These are phyloP conservation scores for Verticillium zaregamsianum DNA, from an alignment of 2,329 filamentous ascomycete genomes.

Conservation along the genomic window DNA sequence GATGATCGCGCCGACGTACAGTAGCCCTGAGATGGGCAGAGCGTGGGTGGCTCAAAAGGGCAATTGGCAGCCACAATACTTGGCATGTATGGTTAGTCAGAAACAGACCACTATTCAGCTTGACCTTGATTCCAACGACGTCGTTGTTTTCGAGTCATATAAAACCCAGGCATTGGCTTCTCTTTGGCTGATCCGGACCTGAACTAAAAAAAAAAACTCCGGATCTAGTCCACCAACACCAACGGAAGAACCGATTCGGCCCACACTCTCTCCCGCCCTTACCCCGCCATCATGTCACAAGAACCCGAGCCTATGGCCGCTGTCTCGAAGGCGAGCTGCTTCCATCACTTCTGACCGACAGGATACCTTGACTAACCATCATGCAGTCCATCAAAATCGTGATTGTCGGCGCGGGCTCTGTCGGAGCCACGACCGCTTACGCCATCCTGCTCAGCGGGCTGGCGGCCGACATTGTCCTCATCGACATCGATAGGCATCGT, in stretches of 20 bases:
- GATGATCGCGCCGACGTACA: too few relatives aligned
- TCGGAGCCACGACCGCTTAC: conserved; percentile 23
- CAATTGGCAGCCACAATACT: neutral
- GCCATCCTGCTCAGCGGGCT: conserved; percentile 18
- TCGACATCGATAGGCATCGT: conserved; percentile 24
- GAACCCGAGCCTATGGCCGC: neutral
- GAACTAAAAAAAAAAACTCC: neutral
- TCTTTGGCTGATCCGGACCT: neutral
- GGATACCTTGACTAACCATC: neutral
- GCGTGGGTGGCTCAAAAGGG: neutral
- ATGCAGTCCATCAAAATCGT: conserved; percentile 21
- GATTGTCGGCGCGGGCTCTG: conserved; percentile 17
- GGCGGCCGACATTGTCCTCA: conserved; percentile 23
- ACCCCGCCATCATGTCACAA: neutral
- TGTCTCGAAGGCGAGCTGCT: neutral
- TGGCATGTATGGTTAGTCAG: neutral
- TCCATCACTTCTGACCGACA: neutral
- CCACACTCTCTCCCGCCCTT: neutral
- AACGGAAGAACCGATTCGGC: neutral
- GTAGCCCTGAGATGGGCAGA: too few relatives aligned
- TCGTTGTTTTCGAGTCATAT: neutral
- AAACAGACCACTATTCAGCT: neutral
- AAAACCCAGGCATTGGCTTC: neutral
- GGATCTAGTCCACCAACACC: neutral
- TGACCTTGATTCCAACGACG: neutral